These are phyloP conservation scores for Malassezia restricta DNA, from an alignment of 1,284 basidiomycete genomes.

Conservation along the genomic window DNA sequence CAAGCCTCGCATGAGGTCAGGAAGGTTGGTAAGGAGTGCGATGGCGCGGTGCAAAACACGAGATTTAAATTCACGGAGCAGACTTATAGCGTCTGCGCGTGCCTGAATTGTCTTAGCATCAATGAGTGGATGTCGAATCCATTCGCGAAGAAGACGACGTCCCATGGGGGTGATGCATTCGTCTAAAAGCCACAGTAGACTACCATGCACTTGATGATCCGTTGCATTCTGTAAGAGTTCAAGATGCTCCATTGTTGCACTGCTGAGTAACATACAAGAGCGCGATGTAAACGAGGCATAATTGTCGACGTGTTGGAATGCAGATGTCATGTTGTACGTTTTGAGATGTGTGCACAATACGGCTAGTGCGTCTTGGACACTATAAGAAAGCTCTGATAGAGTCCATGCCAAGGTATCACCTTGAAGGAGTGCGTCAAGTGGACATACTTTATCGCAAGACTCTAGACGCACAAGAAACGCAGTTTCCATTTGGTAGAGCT, in stretches of 20 bases:
- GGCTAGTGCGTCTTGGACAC: slow-evolving; percentile 62
- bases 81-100: slow-evolving; percentile 70
- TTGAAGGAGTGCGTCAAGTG: neutral
- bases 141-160: slow-evolving; percentile 64
- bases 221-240: slow-evolving; percentile 43
- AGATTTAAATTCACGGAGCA: slow-evolving; percentile 54
- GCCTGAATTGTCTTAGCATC: slow-evolving; percentile 58
- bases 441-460: neutral
- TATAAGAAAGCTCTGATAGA: neutral
- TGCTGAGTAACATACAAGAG: slow-evolving; percentile 75
- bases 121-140: slow-evolving; percentile 75
- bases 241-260: slow-evolving; percentile 75
- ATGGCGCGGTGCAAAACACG: slow-evolving; percentile 56
- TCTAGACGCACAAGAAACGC: slow-evolving; percentile 44
- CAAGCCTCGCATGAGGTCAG: slow-evolving; percentile 77
- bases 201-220: slow-evolving; percentile 62
- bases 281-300: slow-evolving; percentile 57
- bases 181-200: slow-evolving; percentile 74
- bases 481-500: slow-evolving; percentile 52
- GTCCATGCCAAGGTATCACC: neutral
- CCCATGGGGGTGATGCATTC: slow-evolving; percentile 75
- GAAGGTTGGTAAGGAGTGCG: slow-evolving; percentile 53
- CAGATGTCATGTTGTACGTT: slow-evolving; percentile 56
- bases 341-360: slow-evolving; percentile 65
- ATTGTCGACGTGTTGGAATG: slow-evolving; percentile 48